Conservation (phyloP, 2,329 filamentous ascomycete genomes). For the Xylaria sp. region DNA sequence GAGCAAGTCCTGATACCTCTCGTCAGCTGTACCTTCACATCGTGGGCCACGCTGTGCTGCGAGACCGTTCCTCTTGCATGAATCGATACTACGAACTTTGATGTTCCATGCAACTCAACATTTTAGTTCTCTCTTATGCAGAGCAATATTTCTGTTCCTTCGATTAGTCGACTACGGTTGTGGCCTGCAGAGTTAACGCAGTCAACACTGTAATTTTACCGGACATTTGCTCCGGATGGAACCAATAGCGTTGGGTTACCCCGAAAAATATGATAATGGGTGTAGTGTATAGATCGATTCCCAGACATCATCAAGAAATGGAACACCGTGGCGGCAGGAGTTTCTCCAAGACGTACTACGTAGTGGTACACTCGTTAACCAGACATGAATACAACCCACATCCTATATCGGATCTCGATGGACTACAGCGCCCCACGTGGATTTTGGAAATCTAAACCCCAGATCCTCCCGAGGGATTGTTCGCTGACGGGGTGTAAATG, state of each 20-base stretch:
- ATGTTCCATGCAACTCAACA: neutral
- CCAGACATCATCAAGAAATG: conserved; percentile 1
- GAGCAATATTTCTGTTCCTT: neutral
- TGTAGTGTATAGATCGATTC: neutral
- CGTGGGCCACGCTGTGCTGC: conserved; percentile 4
- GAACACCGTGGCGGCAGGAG: neutral
- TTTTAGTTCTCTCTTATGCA: neutral
- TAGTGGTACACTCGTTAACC: neutral
- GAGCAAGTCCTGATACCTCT: neutral
- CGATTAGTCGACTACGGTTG: neutral
- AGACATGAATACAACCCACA: conserved; percentile 9
- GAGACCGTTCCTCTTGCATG: conserved; percentile 13
- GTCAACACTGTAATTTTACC: conserved; percentile 14
- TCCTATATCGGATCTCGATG: conserved; percentile 28
- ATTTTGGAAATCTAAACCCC: neutral
- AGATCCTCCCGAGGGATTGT: neutral
- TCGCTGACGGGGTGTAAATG: neutral
- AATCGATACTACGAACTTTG: conserved; percentile 11
- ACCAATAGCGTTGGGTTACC: conserved; percentile 21
- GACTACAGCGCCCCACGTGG: conserved; percentile 4
- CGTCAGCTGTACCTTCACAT: conserved; percentile 3
- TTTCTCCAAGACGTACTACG: neutral
- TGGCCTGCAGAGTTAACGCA: conserved; percentile 9
- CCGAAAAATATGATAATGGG: neutral
- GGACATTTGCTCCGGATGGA: conserved; percentile 4